A percentile compares a stretch with the other conserved stretches of the same genome.
Conservation (phyloP, 2,329 filamentous ascomycete genomes). For the Fusarium xyrophilum region DNA sequence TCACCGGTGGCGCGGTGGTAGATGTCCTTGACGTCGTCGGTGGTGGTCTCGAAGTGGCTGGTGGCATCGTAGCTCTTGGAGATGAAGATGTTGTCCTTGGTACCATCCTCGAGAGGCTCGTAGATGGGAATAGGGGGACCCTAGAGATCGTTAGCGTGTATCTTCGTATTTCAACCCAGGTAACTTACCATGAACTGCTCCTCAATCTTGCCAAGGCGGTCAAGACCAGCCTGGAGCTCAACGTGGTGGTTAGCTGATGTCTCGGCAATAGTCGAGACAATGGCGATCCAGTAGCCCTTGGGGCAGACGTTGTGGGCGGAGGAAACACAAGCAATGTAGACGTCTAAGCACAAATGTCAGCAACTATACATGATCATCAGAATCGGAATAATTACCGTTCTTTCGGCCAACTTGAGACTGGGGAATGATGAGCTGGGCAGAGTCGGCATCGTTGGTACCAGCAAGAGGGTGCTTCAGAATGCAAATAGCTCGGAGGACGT, state of each 20-base stretch:
- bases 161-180: background rate
- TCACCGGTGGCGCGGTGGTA: constrained; percentile 84
- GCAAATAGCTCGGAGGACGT: constrained; percentile 95
- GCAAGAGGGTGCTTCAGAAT: constrained; percentile 94
- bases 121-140: constrained; percentile 90
- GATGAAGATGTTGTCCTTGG: constrained; percentile 91
- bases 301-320: constrained; percentile 98
- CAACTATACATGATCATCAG: background rate
- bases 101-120: constrained; percentile 83
- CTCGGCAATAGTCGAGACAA: constrained; percentile 97
- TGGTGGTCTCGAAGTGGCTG: constrained; percentile 92
- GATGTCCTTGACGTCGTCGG: constrained; percentile 93
- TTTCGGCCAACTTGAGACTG: constrained; percentile 97
- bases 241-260: constrained; percentile 90
- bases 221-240: constrained; percentile 90
- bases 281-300: constrained; percentile 98
- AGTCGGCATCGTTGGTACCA: constrained; percentile 88
- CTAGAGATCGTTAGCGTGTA: constrained; percentile 44
- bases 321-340: constrained; percentile 96
- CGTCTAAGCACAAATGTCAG: constrained; percentile 63
- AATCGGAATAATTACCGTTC: constrained; percentile 69
- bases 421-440: constrained; percentile 93
- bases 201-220: constrained; percentile 90
- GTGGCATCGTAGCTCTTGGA: constrained; percentile 99
- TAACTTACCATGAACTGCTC: constrained; percentile 87